Evolutionary conservation across 805 yeast species (phyloP), one percentile per base, ranked within the genome.

Genomic region (Hanseniaspora occidentalis): DNA sequence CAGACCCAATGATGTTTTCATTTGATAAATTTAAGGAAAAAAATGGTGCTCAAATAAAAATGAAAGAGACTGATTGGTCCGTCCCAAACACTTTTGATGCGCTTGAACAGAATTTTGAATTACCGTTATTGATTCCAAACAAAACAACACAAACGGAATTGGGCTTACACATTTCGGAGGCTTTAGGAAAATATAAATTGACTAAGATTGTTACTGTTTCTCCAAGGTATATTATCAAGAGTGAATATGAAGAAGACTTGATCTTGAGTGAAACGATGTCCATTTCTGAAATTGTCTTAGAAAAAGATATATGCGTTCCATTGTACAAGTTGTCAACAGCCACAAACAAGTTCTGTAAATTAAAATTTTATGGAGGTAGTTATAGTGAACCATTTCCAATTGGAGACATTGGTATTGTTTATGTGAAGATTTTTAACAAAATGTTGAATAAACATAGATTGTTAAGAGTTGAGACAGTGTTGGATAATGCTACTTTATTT

Each of bases 301-400:
- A 60, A 1, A 60, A 79, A 0, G 66, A 67, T 1, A 65, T 63
- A 16, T 55, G 73, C 3, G 44, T 64, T 1, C 86, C 95, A 0
- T 56, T 84, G 16, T 82, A 80, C 53, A 76, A 72, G 20, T 62
- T 86, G 60, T 63, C 75, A 17, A 56, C 57, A 33, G 58, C 66
- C 2, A 65, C 68, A 1, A 65, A 69, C 36, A 84, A 81, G 50
- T 83, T 80, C 49, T 52, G 86, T 24, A 58, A 71, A 48, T 47
- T 83, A 17, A 73, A 79, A 39, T 75, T 78, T 44, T 56, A 72
- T 6, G 79, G 77, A 4, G 63, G 78, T 1, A 66, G 70, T 23
- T 85, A 95, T 94, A 83, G 96, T 0, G 77, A 96, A 0, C 94
- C 97, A 1, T 85, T 94, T 55, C 69, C 71, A 16, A 73, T 92